A percentile compares a stretch with the other conserved stretches of the same genome.
These are phyloP conservation scores for Leptodontidium sp. DNA, from an alignment of 2,329 filamentous ascomycete species.

Conservation along the genomic window DNA sequence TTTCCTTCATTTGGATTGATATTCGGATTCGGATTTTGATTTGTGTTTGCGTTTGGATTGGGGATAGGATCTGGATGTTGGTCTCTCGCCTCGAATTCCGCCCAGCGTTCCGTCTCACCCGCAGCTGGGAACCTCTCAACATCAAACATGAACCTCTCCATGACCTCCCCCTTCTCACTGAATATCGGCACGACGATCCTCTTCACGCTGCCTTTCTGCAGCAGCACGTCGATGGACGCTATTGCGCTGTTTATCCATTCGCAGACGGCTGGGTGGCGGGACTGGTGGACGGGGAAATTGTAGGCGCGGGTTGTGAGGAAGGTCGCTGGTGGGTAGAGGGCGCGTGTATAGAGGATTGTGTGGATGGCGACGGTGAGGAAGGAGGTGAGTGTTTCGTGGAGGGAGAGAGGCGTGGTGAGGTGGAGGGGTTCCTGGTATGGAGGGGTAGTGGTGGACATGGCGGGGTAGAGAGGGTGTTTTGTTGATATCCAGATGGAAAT, in stretches of 20 bases:
- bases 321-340: constrained; percentile 70
- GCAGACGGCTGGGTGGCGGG: constrained; percentile 74
- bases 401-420: constrained; percentile 53
- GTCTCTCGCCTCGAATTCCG: constrained; percentile 44
- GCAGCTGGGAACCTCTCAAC: constrained; percentile 50
- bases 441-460: constrained; percentile 19
- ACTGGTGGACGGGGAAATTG: constrained; percentile 76
- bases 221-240: constrained; percentile 65
- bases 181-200: constrained; percentile 50
- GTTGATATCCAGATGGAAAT: background rate
- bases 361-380: constrained; percentile 76
- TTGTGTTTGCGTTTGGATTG: background rate
- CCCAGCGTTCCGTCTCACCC: constrained; percentile 46
- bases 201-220: constrained; percentile 58
- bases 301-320: constrained; percentile 73
- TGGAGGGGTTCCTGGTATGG: constrained; percentile 32
- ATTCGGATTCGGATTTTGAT: background rate
- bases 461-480: constrained; percentile 6
- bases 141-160: constrained; percentile 55
- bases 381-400: constrained; percentile 66
- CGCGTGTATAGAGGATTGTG: constrained; percentile 73
- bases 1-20: constrained; percentile 1
- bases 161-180: constrained; percentile 45
- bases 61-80: background rate
- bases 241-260: constrained; percentile 74